Conservation (phyloP, 306 rosid species). For the Glycyrrhiza uralensis region DNA sequence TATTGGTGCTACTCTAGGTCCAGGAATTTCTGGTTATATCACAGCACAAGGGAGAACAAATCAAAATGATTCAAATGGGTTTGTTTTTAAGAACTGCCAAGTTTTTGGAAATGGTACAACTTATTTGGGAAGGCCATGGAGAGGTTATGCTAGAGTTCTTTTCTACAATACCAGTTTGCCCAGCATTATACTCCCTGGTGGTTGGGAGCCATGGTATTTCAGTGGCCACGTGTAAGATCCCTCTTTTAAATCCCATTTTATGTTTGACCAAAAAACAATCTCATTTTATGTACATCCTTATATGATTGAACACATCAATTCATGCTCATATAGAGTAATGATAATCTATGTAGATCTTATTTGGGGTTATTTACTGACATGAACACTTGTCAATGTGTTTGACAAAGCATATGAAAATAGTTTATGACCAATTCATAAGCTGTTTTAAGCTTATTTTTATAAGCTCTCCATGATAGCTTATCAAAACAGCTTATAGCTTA, state of each 20-base stretch:
- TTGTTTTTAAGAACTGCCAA: constrained; percentile 58
- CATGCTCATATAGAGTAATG: background rate
- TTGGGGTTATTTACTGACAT: too few species aligned
- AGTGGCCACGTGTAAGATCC: constrained; percentile 33
- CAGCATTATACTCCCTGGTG: constrained; percentile 40
- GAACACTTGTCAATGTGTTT: too few species aligned
- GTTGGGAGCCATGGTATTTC: constrained; percentile 58
- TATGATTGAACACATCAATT: background rate
- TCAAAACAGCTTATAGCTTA: too few species aligned
- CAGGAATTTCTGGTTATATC: constrained; percentile 42
- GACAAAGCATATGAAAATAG: too few species aligned
- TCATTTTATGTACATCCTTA: too few species aligned
- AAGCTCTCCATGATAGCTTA: too few species aligned
- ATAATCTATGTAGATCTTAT: too few species aligned
- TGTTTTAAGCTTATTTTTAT: too few species aligned
- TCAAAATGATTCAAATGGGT: constrained; percentile 50
- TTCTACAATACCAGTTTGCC: constrained; percentile 54
- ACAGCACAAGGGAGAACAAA: constrained; percentile 75
- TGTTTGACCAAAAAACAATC: too few species aligned
- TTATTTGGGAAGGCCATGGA: constrained; percentile 84
- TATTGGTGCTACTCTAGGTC: constrained; percentile 31
- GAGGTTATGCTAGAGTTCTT: constrained; percentile 62
- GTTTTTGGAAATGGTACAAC: constrained; percentile 58
- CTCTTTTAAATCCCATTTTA: background rate
- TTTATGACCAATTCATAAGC: too few species aligned